phyloP scores from a whole-genome alignment of 805 yeast genomes.

The Yueomyces sp. region DNA sequence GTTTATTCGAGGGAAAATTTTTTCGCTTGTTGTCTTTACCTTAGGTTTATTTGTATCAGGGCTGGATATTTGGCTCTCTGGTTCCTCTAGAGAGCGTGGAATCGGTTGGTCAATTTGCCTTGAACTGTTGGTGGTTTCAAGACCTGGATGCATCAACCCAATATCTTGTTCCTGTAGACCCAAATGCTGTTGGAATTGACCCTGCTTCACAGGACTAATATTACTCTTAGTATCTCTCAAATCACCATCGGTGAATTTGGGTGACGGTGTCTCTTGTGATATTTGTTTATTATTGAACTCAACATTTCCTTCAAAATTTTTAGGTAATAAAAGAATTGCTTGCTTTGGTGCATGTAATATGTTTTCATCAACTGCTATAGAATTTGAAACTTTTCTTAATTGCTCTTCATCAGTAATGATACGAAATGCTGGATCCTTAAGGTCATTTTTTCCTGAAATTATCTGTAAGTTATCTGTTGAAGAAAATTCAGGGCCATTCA shows the following conservation, averaged over 20 bases:
- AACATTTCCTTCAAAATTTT: slow-evolving; percentile 11
- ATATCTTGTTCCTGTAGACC: slow-evolving; percentile 17
- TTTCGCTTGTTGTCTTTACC: slow-evolving; percentile 25
- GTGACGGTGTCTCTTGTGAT: neutral
- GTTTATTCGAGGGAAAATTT: slow-evolving; percentile 76
- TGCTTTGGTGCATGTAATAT: slow-evolving; percentile 13
- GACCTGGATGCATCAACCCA: slow-evolving; percentile 12
- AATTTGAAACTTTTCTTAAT: slow-evolving; percentile 9
- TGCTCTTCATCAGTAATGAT: slow-evolving; percentile 15
- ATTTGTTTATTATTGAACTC: neutral
- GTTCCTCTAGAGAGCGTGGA: neutral
- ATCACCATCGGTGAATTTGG: neutral
- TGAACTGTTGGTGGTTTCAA: slow-evolving; percentile 5
- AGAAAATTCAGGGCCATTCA: neutral
- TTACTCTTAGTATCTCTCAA: neutral
- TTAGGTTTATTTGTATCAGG: neutral
- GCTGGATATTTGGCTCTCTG: neutral
- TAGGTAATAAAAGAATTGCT: slow-evolving; percentile 19
- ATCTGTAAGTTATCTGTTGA: neutral
- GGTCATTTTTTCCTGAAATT: neutral
- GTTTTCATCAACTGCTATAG: neutral
- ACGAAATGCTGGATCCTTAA: slow-evolving; percentile 5
- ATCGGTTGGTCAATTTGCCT: neutral
- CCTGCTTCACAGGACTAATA: neutral
- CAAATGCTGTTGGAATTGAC: slow-evolving; percentile 1